Evolutionary conservation across 768 basidiomycete species (phyloP).

Genomic region (Boletus rex-veris): DNA sequence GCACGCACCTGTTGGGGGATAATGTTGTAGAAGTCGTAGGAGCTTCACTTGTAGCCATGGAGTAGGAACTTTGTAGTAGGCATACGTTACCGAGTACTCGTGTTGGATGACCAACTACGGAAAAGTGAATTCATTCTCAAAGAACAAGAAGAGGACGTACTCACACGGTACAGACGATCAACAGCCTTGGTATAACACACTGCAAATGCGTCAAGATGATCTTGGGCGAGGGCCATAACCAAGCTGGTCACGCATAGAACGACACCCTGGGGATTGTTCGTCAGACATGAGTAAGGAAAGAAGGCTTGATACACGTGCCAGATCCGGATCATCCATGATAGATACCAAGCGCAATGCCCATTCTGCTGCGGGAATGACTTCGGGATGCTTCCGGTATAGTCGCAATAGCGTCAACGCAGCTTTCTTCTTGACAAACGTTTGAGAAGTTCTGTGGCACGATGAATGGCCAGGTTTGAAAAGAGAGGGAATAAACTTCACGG

Average conservation of each 20-base stretch:
- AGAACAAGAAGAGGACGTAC: conserved; percentile 13
- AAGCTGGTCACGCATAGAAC: conserved; percentile 91
- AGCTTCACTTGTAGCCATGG: conserved; percentile 98
- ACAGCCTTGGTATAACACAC: conserved; percentile 96
- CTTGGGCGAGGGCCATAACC: conserved; percentile 92
- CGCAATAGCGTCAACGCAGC: conserved; percentile 91
- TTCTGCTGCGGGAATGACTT: conserved; percentile 88
- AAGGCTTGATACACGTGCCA: conserved; percentile 45
- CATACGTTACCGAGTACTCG: conserved; percentile 84
- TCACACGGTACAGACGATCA: conserved; percentile 78
- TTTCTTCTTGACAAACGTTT: conserved; percentile 97
- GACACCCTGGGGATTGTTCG: conserved; percentile 62
- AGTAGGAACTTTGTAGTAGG: conserved; percentile 96
- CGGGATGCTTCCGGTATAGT: conserved; percentile 93
- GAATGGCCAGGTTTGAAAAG: conserved; percentile 8
- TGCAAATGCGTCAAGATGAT: conserved; percentile 84
- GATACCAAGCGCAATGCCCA: conserved; percentile 95
- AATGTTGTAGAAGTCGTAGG: conserved; percentile 89
- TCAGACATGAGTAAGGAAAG: neutral
- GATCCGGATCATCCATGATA: conserved; percentile 90
- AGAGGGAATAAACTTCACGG: conserved; percentile 53
- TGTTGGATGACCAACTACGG: conserved; percentile 83
- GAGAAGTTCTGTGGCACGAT: conserved; percentile 67
- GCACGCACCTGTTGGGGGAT: conserved; percentile 82
- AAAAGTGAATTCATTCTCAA: conserved; percentile 7